Conservation (phyloP, 192 early-diverging fungal genomes). For the Gigaspora rosea region DNA sequence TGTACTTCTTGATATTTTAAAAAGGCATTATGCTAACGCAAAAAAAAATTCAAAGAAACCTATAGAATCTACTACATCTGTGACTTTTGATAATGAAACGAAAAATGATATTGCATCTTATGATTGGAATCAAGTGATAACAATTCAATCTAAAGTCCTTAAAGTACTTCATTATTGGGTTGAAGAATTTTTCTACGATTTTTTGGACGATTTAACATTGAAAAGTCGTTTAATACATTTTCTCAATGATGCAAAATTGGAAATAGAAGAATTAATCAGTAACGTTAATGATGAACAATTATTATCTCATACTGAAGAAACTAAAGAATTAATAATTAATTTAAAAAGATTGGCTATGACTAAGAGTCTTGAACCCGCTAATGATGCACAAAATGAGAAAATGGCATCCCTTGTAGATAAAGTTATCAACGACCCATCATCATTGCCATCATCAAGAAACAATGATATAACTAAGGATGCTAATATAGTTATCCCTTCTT, state of each 20-base stretch:
- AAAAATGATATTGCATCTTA: constrained; percentile 12
- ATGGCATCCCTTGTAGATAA: not conserved
- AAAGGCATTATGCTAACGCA: constrained; percentile 43
- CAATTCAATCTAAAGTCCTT: constrained; percentile 48
- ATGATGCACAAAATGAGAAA: constrained; percentile 6
- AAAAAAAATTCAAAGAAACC: constrained; percentile 21
- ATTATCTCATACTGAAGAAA: not conserved
- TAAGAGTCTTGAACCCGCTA: constrained; percentile 13
- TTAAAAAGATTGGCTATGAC: not conserved
- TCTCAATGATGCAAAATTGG: constrained; percentile 23
- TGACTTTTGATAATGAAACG: not conserved
- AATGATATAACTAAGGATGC: not conserved
- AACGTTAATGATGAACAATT: not conserved
- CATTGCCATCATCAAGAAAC: not conserved
- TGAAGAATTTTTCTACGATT: constrained; percentile 58
- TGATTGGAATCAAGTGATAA: constrained; percentile 42
- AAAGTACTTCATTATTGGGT: constrained; percentile 68
- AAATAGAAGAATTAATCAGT: not conserved
- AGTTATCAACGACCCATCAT: not conserved
- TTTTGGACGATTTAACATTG: constrained; percentile 60
- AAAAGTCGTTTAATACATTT: constrained; percentile 52
- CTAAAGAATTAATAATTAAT: not conserved
- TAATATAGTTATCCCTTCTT: not conserved
- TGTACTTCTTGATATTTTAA: constrained; percentile 45
- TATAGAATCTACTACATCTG: not conserved